These are phyloP conservation scores for Centrapalus pauciflorus DNA, from an alignment of 129 eudicot species.

Conservation along the genomic window DNA sequence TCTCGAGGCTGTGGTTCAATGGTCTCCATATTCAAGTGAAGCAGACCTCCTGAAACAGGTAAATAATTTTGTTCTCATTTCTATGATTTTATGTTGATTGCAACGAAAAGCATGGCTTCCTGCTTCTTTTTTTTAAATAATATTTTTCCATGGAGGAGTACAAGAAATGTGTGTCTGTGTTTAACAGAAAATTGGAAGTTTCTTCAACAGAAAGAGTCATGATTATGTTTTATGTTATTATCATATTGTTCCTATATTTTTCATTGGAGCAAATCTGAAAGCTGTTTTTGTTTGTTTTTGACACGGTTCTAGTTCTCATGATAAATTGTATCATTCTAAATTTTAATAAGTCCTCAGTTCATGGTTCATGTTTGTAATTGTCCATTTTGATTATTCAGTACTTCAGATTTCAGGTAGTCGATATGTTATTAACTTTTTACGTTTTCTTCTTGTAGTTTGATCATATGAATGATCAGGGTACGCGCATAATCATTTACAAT, in stretches of 20 bases:
- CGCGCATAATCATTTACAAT: conserved; percentile 79
- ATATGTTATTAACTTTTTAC: conserved; percentile 11
- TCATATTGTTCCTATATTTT: neutral
- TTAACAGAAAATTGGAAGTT: neutral
- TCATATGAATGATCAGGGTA: conserved; percentile 78
- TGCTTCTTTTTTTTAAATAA: too few relatives aligned
- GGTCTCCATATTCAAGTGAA: conserved; percentile 94
- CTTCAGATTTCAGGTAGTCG: neutral
- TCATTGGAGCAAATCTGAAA: neutral
- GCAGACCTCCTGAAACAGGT: conserved; percentile 78
- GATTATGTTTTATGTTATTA: neutral
- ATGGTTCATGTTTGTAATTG: neutral
- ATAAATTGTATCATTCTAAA: too few relatives aligned
- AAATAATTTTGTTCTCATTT: neutral
- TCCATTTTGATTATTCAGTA: neutral
- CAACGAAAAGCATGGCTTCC: too few relatives aligned
- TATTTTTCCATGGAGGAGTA: neutral
- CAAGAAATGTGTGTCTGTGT: neutral
- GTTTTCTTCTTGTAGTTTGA: conserved; percentile 46
- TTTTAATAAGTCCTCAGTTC: neutral
- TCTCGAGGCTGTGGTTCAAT: conserved; percentile 58
- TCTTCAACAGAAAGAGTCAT: neutral
- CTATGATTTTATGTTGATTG: neutral
- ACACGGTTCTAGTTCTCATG: neutral
- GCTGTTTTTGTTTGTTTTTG: neutral